These are phyloP conservation scores for Vinca minor DNA, from an alignment of 257 asterid species.

Conservation along the genomic window DNA sequence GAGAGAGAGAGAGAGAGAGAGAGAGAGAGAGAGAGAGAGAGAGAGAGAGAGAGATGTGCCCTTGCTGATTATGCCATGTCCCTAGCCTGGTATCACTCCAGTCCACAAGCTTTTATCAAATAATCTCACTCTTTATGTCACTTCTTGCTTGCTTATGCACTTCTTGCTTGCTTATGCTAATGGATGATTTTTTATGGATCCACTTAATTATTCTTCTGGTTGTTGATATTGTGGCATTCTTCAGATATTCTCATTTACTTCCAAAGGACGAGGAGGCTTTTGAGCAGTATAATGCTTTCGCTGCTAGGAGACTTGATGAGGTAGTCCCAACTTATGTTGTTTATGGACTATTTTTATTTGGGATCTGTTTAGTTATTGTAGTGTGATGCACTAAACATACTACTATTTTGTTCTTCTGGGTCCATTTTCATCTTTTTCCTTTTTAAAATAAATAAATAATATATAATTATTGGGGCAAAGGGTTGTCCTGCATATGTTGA, in stretches of 20 bases:
- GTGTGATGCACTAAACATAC: no score
- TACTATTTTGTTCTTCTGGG: no score
- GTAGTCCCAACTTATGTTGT: conserved; percentile 28
- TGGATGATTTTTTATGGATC: not conserved
- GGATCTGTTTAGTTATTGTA: not conserved
- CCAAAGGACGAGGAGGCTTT: conserved; percentile 96
- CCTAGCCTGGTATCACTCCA: no score
- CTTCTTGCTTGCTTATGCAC: no score
- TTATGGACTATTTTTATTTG: conserved; percentile 1
- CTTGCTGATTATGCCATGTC: not conserved
- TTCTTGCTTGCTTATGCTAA: not conserved
- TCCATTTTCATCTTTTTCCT: no score
- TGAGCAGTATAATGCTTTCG: conserved; percentile 68
- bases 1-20: no score
- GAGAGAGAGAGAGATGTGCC: not conserved
- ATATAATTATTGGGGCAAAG: no score
- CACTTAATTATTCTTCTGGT: not conserved
- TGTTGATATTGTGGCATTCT: conserved; percentile 16
- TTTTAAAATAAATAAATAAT: no score
- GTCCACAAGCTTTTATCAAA: not conserved
- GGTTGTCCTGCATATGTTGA: no score
- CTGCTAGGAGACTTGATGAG: conserved; percentile 93
- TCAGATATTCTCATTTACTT: conserved; percentile 88
- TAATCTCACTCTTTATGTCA: not conserved
- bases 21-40: no score